A percentile compares a stretch with the other conserved stretches of the same genome.
These are phyloP conservation scores for Teratosphaeria pseudoeucalypti DNA, from an alignment of 2,329 filamentous ascomycete species.

Conservation along the genomic window DNA sequence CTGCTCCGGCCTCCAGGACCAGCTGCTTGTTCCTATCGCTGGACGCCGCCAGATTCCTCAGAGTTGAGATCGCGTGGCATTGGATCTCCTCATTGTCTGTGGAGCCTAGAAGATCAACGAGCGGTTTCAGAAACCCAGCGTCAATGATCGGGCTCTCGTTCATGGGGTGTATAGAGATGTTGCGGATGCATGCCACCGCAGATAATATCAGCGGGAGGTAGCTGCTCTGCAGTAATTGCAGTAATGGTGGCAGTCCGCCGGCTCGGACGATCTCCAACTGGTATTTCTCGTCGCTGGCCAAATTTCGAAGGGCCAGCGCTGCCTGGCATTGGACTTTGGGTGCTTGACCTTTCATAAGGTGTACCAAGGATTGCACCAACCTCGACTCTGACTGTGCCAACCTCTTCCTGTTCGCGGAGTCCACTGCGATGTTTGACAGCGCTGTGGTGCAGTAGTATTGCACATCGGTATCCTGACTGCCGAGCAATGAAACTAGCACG, in stretches of 20 bases:
- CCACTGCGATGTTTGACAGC: constrained; percentile 95
- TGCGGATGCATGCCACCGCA: constrained; percentile 94
- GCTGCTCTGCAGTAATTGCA: constrained; percentile 85
- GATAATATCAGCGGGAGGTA: constrained; percentile 94
- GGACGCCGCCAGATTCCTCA: constrained; percentile 89
- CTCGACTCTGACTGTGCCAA: constrained; percentile 83
- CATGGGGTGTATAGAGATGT: constrained; percentile 94
- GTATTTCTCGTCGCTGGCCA: constrained; percentile 97
- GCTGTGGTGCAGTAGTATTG: constrained; percentile 99
- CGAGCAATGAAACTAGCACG: constrained; percentile 87
- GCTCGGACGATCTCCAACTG: constrained; percentile 94
- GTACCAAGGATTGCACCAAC: constrained; percentile 85
- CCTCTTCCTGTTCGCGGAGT: constrained; percentile 80
- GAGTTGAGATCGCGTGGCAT: constrained; percentile 93
- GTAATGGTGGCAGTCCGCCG: constrained; percentile 70
- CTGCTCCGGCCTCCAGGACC: constrained; percentile 90
- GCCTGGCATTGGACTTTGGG: constrained; percentile 98
- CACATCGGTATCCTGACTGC: constrained; percentile 88
- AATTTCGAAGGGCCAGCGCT: constrained; percentile 81
- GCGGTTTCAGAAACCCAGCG: constrained; percentile 83
- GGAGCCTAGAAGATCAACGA: constrained; percentile 87
- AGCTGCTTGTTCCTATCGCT: constrained; percentile 96
- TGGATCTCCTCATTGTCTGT: constrained; percentile 99
- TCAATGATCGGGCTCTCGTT: constrained; percentile 99
- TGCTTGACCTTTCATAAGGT: constrained; percentile 93